These are phyloP conservation scores for Neocatenulostroma microsporum DNA, from an alignment of 2,329 filamentous ascomycete species.

Conservation along the genomic window DNA sequence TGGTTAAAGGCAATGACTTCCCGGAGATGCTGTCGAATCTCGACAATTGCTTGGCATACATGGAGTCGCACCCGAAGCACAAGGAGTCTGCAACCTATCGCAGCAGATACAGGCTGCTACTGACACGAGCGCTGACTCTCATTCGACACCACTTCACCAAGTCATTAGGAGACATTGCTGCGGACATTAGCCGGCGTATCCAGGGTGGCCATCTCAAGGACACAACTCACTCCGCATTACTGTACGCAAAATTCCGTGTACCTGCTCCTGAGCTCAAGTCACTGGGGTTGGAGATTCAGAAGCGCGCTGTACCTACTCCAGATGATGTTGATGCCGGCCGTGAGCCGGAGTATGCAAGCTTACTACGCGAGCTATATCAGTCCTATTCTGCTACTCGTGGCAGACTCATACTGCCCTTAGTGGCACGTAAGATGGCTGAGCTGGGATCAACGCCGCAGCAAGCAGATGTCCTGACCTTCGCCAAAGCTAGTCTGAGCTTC, in stretches of 20 bases:
- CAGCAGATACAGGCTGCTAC: constrained; percentile 74
- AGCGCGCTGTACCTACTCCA: constrained; percentile 50
- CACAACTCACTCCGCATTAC: constrained; percentile 60
- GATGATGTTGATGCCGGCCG: constrained; percentile 43
- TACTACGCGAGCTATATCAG: constrained; percentile 58
- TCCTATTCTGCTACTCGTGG: constrained; percentile 54
- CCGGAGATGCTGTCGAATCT: constrained; percentile 80
- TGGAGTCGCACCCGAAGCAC: constrained; percentile 76
- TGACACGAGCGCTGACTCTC: constrained; percentile 60
- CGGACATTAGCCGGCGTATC: constrained; percentile 55
- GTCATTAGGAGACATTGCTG: constrained; percentile 54
- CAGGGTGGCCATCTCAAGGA: constrained; percentile 62
- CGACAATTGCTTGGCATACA: constrained; percentile 86
- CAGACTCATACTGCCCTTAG: constrained; percentile 53
- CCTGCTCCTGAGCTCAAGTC: constrained; percentile 58
- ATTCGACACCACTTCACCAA: constrained; percentile 60
- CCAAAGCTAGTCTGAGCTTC: constrained; percentile 57
- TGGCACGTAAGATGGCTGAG: constrained; percentile 53
- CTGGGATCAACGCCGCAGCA: constrained; percentile 52
- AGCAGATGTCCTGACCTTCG: constrained; percentile 58
- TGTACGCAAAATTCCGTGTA: constrained; percentile 65
- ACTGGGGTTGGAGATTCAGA: constrained; percentile 60
- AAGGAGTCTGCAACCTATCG: constrained; percentile 82
- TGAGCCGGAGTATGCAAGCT: constrained; percentile 57
- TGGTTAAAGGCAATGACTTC: constrained; percentile 79